Percentiles rank a stretch among this genome's conserved stretches.
Evolutionary conservation across 192 early-diverging fungal species (phyloP).

Genomic region (Entomortierella parvispora): DNA sequence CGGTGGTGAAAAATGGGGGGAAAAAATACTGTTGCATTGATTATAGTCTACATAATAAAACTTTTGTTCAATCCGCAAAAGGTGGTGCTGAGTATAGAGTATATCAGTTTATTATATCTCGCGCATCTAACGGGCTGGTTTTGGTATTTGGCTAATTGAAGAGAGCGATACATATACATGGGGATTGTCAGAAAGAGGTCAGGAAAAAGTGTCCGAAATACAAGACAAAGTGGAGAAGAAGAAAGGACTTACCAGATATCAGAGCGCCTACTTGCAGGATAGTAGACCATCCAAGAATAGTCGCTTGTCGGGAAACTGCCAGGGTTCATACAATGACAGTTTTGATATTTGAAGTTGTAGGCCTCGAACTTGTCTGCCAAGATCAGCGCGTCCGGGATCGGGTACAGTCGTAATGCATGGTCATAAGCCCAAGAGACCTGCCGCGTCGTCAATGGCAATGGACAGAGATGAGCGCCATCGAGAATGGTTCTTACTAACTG

Average conservation of each 20-base stretch:
- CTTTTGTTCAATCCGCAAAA: too few species aligned
- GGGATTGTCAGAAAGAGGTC: too few species aligned
- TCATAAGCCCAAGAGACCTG: slow-evolving; percentile 86
- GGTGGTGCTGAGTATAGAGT: too few species aligned
- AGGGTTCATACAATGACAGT: slow-evolving; percentile 84
- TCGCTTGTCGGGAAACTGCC: slow-evolving; percentile 62
- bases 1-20: too few species aligned
- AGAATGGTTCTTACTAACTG: slow-evolving; percentile 85
- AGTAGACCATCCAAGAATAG: slow-evolving; percentile 78
- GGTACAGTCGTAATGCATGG: slow-evolving; percentile 88
- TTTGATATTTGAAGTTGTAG: slow-evolving; percentile 81
- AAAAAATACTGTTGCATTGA: too few species aligned
- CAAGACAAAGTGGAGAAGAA: not conserved
- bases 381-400: slow-evolving; percentile 86
- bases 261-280: slow-evolving; percentile 66
- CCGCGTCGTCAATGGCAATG: slow-evolving; percentile 78
- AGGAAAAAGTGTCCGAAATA: too few species aligned
- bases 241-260: slow-evolving; percentile 61
- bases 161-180: not conserved
- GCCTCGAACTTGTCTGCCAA: slow-evolving; percentile 87
- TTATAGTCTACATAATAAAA: too few species aligned
- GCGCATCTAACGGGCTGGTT: slow-evolving; percentile 28
- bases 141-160: slow-evolving; percentile 45
- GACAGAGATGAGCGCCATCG: slow-evolving; percentile 87
- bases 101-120: too few species aligned